Conservation (phyloP, 257 asterid genomes). For the Voacanga thouarsii region DNA sequence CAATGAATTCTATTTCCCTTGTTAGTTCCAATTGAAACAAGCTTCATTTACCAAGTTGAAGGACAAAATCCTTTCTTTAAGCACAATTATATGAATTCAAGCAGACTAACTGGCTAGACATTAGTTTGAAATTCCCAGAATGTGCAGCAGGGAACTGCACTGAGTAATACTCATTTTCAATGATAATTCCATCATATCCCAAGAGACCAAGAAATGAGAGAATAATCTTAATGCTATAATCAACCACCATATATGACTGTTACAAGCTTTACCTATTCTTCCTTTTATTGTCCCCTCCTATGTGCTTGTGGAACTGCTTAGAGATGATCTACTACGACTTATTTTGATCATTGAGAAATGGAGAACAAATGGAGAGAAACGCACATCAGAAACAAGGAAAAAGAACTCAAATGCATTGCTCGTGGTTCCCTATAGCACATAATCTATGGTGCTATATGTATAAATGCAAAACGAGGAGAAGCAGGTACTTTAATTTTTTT, state of each 20-base stretch:
- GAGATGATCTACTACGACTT: not conserved
- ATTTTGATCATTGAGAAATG: not conserved
- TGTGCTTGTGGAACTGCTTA: not conserved
- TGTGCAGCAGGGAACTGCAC: not conserved
- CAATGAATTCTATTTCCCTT: not conserved
- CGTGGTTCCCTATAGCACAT: not conserved
- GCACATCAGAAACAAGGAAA: not conserved
- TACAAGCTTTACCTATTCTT: not conserved
- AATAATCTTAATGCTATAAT: not conserved
- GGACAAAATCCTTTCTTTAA: not conserved
- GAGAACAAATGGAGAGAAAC: not conserved
- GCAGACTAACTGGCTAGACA: not conserved
- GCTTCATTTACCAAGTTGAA: not conserved
- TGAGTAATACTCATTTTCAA: not conserved
- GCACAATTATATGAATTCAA: not conserved
- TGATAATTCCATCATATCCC: not conserved
- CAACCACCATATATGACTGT: not conserved
- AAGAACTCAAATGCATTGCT: not conserved
- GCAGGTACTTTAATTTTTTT: slow-evolving; percentile 56
- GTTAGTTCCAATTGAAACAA: not conserved
- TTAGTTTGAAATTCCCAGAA: not conserved
- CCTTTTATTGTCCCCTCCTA: not conserved
- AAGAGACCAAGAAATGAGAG: not conserved
- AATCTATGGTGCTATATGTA: not conserved
- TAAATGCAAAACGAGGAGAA: slow-evolving; percentile 4